Base-by-base conservation (phyloP, 2,329 filamentous ascomycete species). In the Zarea fungicola region DNA sequence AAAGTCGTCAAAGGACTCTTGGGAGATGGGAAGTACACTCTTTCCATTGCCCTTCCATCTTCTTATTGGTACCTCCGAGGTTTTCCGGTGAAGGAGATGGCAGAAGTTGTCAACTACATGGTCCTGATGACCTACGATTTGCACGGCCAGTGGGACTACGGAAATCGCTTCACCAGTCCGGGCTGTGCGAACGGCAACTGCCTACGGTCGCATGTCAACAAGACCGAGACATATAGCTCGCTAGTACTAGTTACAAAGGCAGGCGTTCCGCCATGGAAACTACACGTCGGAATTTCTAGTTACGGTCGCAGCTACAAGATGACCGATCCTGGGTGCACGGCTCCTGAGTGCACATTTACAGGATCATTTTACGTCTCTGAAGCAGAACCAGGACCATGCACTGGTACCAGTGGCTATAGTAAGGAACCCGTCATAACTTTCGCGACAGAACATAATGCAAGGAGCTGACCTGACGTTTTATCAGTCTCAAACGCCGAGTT, bases 41-140 rank as follows among this genome's bases (percentile, higher is more conserved):
- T 56, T 4, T 52, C 49, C 7, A 60, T 67, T 25, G 55, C 55
- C 5, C 59, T 59, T 1, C 64, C 58, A 7, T 58, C 65, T n/a
- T 74, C 74, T 0, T 67, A 74, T 0, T 50, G 54, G 0, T 70
- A 80, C 56, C 80, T 77, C 59, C 61, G 66, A 5, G 67, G 66
- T 42, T 60, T 81, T 37, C 65, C 74, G 41, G 65, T 82, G 16
- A 53, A 54, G 10, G 62, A 66, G 6, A 74, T 81, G 59, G 69
- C 73, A 16, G 36, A 61, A 3, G 63, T 73, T 5, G 61, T 82
- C 11, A 79, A 83, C 60, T 72, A 71, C 52, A 71, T 80, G 63
- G 77, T 83, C 61, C 65, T 85, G 6, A 89, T 89, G 84, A 79
- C 82, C 1, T 65, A 65, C 26, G 62, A 65, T 44, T 49, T 66